Conservation (phyloP, 768 basidiomycete species). For the Hygrophoropsis aurantiaca region DNA sequence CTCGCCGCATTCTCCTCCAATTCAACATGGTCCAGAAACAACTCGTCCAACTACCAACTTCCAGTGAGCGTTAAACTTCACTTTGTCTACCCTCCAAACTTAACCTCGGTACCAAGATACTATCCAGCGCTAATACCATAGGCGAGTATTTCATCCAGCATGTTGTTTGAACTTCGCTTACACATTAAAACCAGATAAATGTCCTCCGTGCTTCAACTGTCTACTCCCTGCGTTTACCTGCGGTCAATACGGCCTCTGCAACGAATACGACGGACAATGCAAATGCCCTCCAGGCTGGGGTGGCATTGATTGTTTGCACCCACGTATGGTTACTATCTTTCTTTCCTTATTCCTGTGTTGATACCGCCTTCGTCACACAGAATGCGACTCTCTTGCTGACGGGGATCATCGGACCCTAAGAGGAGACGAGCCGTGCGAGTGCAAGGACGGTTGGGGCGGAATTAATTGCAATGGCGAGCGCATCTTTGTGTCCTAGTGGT, state of each 20-base stretch:
- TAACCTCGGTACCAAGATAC: too few species aligned
- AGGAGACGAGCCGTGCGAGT: constrained; percentile 77
- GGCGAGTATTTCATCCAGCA: too few species aligned
- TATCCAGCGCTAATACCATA: too few species aligned
- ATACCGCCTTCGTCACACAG: too few species aligned
- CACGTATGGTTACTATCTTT: too few species aligned
- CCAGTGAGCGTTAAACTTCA: too few species aligned
- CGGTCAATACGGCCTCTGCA: constrained; percentile 89
- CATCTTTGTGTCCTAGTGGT: neutral
- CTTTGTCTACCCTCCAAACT: too few species aligned
- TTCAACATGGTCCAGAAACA: too few species aligned
- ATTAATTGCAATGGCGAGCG: constrained; percentile 93
- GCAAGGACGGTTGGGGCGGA: constrained; percentile 93
- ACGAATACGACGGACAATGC: constrained; percentile 92
- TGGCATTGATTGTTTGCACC: constrained; percentile 90
- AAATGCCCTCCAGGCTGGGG: constrained; percentile 98
- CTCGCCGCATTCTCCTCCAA: too few species aligned
- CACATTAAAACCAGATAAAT: constrained; percentile 44
- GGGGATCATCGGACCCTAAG: constrained; percentile 83
- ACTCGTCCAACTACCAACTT: too few species aligned
- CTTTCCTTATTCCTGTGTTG: too few species aligned
- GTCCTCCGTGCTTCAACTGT: constrained; percentile 96
- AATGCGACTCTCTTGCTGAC: constrained; percentile 89
- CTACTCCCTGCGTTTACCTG: constrained; percentile 88
- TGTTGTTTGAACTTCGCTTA: too few species aligned